Base-by-base conservation (phyloP, 1,284 basidiomycete genomes). In the Phlebopus sp. region DNA sequence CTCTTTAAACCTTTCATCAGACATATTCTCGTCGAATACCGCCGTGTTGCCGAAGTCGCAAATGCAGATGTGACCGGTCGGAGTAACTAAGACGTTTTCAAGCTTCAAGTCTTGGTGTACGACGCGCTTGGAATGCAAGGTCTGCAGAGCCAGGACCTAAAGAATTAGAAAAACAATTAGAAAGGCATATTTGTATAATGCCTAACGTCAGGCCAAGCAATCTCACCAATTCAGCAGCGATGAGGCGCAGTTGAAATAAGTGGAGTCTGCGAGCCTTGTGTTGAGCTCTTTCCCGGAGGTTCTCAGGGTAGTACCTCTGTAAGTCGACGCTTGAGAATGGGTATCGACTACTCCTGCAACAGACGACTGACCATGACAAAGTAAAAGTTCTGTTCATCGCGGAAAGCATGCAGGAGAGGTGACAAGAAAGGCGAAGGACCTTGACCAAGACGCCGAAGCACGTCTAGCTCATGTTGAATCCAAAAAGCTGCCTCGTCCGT, bases 101-200 rank as follows among this genome's bases (percentile, higher is more conserved):
- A 79, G 79, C 63, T 82, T 82, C 49, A 82, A 60, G 59, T 81
- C 79, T 18, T 75, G 72, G 55, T 44, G 51, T 11, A 55, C 41
- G 19, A 54, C 40, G 25, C 43, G 47, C 23, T 38, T 13, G 11
- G 23, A 31, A 31, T 54, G 53, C 14, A 53, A 37, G n/a, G 23
- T 38, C n/a, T 52, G 44, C 5, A 53, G 15, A 14, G 50, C 51
- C 5, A 53, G 32, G 17, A 41, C 50, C 46, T 52, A 18, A 15
- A 19, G 17, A n/a, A 23, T 25, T 17, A 13, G 19, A 34, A 14
- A 14, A 14, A n/a, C n/a, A n/a, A n/a, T n/a, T n/a, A n/a, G n/a
- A n/a, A n/a, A n/a, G n/a, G n/a, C 15, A 17, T 37, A 15, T 30
- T 11, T 19, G 32, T 21, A 14, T 18, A 18, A 2, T 21, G 18